Conservation (phyloP, 192 early-diverging fungal genomes). For the Spizellomyces sp. region DNA sequence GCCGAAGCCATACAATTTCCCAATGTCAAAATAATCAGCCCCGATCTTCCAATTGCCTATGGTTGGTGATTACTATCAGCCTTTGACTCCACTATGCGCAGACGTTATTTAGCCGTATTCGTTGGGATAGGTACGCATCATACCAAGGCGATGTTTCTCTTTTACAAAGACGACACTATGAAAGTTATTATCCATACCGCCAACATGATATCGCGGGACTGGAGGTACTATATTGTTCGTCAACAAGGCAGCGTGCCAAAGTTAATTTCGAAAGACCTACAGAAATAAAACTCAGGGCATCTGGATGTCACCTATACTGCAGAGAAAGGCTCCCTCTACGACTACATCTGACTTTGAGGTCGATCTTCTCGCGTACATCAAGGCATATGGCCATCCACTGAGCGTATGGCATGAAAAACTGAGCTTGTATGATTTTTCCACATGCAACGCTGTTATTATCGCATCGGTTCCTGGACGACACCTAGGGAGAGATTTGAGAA, state of each 20-base stretch:
- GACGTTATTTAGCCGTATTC: neutral
- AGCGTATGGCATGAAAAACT: conserved; percentile 36
- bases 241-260: no score
- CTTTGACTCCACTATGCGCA: no score
- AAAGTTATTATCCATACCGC: conserved; percentile 65
- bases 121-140: conserved; percentile 57
- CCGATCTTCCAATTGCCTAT: conserved; percentile 28
- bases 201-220: conserved; percentile 63
- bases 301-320: conserved; percentile 52
- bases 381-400: conserved; percentile 41
- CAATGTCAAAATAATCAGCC: conserved; percentile 21
- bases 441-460: conserved; percentile 53
- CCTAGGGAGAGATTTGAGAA: conserved; percentile 35
- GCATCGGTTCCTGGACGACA: conserved; percentile 65
- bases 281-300: conserved; percentile 63
- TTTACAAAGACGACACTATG: conserved; percentile 46
- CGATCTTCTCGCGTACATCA: conserved; percentile 58
- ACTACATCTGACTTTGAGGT: conserved; percentile 51
- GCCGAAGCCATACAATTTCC: conserved; percentile 12
- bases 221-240: conserved; percentile 45
- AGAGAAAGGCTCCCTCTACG: conserved; percentile 28
- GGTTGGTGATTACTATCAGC: neutral
- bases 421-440: conserved; percentile 53
- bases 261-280: neutral
- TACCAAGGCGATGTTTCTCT: conserved; percentile 65